Evolutionary conservation across 179 eudicot genomes (phyloP).

Genomic region (Silene noctiflora): DNA sequence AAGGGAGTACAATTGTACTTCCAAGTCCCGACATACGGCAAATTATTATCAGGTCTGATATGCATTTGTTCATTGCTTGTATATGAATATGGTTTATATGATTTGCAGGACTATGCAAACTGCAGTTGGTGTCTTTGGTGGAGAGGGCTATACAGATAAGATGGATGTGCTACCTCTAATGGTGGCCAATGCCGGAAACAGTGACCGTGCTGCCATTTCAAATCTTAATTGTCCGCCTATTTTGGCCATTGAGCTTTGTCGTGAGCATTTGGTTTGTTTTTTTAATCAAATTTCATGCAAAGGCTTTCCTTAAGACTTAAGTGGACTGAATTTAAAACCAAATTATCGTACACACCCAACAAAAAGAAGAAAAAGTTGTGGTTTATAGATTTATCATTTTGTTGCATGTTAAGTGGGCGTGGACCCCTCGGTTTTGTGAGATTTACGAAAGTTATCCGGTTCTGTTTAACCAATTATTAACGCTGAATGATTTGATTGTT

Average conservation of each 20-base stretch:
- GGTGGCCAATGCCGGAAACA: constrained; percentile 90
- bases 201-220: constrained; percentile 85
- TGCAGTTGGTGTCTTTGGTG: constrained; percentile 96
- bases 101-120: constrained; percentile 88
- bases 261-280: constrained; percentile 80
- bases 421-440: not conserved
- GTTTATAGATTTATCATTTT: no score
- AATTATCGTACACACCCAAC: not conserved
- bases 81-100: constrained; percentile 8
- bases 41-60: not conserved
- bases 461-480: not conserved
- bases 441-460: not conserved
- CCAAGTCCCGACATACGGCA: no score
- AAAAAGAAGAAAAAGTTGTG: no score
- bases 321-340: not conserved
- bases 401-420: no score
- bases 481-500: not conserved
- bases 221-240: constrained; percentile 77
- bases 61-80: constrained; percentile 5
- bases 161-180: constrained; percentile 64
- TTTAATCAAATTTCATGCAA: not conserved
- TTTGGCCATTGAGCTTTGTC: constrained; percentile 78
- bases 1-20: no score
- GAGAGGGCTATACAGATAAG: constrained; percentile 70
- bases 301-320: no score